phyloP scores from a whole-genome alignment of 495 filamentous ascomycete genomes.

The Cryomyces antarcticus region DNA sequence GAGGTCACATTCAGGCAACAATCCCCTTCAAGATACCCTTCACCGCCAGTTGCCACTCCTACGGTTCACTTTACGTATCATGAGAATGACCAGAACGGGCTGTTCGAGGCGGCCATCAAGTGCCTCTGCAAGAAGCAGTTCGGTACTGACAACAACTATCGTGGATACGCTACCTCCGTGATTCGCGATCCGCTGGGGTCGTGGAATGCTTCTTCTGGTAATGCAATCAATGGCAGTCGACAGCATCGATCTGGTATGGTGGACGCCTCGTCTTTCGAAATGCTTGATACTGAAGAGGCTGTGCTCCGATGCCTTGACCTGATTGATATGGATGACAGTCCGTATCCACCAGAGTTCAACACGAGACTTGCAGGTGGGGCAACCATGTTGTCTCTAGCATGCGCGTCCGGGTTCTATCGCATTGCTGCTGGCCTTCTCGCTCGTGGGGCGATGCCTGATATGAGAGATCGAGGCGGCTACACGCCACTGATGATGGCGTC shows the following conservation, averaged over 20 bases:
- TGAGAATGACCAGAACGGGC: constrained; percentile 47
- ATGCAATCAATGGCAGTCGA: not conserved
- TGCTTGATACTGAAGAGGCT: constrained; percentile 40
- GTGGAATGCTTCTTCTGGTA: not conserved
- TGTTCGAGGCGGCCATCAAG: constrained; percentile 6
- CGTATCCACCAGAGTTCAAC: constrained; percentile 44
- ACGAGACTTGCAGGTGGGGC: constrained; percentile 44
- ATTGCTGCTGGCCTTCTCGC: constrained; percentile 66
- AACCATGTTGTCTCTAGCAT: constrained; percentile 66
- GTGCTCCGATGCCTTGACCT: constrained; percentile 56
- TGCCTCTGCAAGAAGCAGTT: constrained; percentile 2
- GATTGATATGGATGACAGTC: constrained; percentile 57
- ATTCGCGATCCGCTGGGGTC: not conserved
- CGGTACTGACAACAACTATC: not conserved
- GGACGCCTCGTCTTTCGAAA: not conserved
- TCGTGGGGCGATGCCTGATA: constrained; percentile 56
- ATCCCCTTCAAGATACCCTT: constrained; percentile 27
- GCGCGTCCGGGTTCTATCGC: constrained; percentile 50
- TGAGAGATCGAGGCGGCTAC: constrained; percentile 61
- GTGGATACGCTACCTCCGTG: not conserved
- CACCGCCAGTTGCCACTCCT: constrained; percentile 19
- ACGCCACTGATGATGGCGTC: constrained; percentile 70
- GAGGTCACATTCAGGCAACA: constrained; percentile 52
- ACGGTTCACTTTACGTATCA: constrained; percentile 51
- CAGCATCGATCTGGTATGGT: constrained; percentile 13